Percentiles rank a stretch among this genome's conserved stretches.
These are phyloP conservation scores for Triangularia setosa DNA, from an alignment of 2,329 filamentous ascomycete genomes.

Conservation along the genomic window DNA sequence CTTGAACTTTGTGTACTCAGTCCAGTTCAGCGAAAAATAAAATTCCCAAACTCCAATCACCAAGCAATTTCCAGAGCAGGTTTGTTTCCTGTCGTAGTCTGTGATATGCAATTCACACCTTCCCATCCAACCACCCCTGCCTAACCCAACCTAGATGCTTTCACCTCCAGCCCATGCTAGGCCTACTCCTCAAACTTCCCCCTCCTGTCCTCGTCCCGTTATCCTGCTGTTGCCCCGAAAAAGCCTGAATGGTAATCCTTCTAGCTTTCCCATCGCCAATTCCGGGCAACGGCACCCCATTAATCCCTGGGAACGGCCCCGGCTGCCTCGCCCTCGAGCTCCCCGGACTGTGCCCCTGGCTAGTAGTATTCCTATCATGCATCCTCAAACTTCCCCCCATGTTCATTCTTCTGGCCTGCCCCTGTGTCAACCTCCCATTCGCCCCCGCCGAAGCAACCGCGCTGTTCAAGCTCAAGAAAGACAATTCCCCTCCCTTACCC, in stretches of 20 bases:
- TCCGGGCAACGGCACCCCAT: constrained; percentile 5
- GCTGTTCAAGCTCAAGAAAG: constrained; percentile 4
- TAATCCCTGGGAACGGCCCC: background rate
- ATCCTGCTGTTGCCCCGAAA: constrained; percentile 9
- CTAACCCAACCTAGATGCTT: too few species aligned
- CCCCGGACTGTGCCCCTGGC: constrained; percentile 7
- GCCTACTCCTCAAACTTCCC: constrained; percentile 4
- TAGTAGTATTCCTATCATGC: constrained; percentile 16
- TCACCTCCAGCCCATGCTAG: constrained; percentile 23
- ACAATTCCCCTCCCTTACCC: constrained; percentile 18
- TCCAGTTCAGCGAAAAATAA: background rate
- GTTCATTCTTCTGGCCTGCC: constrained; percentile 57
- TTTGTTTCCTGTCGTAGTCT: too few species aligned
- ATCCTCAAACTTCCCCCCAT: constrained; percentile 41
- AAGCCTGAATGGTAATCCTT: constrained; percentile 42
- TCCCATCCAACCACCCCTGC: background rate
- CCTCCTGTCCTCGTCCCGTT: background rate
- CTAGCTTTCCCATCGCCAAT: constrained; percentile 31
- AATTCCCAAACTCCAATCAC: background rate
- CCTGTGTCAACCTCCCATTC: constrained; percentile 42
- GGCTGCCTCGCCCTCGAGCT: background rate
- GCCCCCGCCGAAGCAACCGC: background rate
- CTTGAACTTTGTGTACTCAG: background rate
- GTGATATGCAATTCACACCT: background rate
- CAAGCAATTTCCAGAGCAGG: background rate